Evolutionary conservation across 495 filamentous ascomycete genomes (phyloP), one percentile per base, ranked within the genome.

Genomic region (Penicillium pancosmium): DNA sequence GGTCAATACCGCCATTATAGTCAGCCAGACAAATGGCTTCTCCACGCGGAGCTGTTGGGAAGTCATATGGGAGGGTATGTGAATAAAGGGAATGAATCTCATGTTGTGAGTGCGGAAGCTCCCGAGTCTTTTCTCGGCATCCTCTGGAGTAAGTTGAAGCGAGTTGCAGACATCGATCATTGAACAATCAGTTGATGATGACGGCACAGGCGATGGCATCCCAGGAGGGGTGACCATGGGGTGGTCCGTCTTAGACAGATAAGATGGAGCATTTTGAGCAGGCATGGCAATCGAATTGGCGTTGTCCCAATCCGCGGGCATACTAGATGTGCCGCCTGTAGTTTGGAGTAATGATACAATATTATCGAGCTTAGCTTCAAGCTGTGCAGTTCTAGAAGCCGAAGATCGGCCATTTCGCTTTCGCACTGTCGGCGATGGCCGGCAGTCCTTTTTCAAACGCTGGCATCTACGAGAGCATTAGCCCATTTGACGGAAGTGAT

Each of bases 1-100:
- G 6, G 68, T 72, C 0, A 67, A 50, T 2, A 81, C 71, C 5
- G 76, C 72, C 73, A 85, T 82, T 31, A 86, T 83, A 56, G 74
- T 79, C 23, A 82, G 71, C 78, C 82, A 84, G 25, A 85, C 55
- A 41, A 85, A 81, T 0, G 84, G 83, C 16, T 77, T 72, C 34
- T 72, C 56, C 35, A 72, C 65, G 27, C 70, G 77, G 10, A 87
- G 73, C 55, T 75, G 67, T 4, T 75, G 66, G 5, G 81, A 76
- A 0, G 78, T 84, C 25, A 77, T 67, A 56, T 71, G 59, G 4
- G 69, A 60, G 0, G 77, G 76, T 5, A 87, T 70, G 40, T 73
- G 35, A 33, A 82, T 56, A 54, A 82, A 82, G 3, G 81, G 77
- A 16, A 83, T 68, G 46, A 71, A 65, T 18, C 62, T 67, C 5